Evolutionary conservation across 495 filamentous ascomycete genomes (phyloP).

Genomic region (Talaromyces liani): DNA sequence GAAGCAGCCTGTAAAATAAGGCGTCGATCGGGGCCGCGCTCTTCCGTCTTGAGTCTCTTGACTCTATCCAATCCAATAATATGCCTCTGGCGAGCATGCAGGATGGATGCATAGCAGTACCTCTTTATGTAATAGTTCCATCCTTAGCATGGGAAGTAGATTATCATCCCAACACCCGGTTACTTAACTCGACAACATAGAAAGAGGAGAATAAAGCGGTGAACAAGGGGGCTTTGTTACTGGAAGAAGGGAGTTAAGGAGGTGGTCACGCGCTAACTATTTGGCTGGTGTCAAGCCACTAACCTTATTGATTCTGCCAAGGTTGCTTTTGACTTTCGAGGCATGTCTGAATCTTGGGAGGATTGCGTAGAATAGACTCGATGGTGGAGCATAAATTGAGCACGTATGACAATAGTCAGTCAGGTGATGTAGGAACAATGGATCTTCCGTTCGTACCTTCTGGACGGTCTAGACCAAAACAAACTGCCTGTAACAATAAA

Average conservation of each 20-base stretch:
- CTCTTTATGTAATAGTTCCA: background rate
- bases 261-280: background rate
- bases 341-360: background rate
- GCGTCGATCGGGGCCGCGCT: background rate
- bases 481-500: no score
- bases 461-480: background rate
- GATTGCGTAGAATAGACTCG: background rate
- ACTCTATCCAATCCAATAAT: background rate
- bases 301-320: background rate
- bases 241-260: background rate
- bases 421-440: background rate
- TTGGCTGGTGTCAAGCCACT: background rate
- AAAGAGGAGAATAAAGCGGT: background rate
- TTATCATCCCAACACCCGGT: background rate
- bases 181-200: background rate
- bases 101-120: background rate
- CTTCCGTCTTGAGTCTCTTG: background rate
- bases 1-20: background rate
- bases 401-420: background rate
- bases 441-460: background rate
- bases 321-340: no score
- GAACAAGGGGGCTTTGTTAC: background rate
- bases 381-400: background rate
- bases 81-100: background rate
- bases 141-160: slow-evolving; percentile 1